A percentile compares a stretch with the other conserved stretches of the same genome.
Evolutionary conservation across 2,329 filamentous ascomycete genomes (phyloP).

Genomic region (Hypoxylon sp.): DNA sequence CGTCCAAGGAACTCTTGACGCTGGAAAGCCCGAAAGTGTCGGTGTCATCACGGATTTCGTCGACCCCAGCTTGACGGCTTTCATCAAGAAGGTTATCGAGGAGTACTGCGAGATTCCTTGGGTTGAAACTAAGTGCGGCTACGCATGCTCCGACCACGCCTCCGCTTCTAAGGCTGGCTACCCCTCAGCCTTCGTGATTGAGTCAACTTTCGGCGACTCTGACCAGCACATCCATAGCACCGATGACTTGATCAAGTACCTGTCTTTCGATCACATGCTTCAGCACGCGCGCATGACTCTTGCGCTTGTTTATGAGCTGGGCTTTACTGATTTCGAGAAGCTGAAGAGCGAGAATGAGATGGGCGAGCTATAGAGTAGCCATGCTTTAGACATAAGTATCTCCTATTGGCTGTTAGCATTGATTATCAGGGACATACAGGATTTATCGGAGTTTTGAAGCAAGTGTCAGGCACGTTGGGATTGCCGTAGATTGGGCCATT

Average conservation of each 20-base stretch:
- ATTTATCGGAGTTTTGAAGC: constrained; percentile 23
- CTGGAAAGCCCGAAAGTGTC: constrained; percentile 85
- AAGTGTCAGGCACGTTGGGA: not conserved
- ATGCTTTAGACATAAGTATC: not conserved
- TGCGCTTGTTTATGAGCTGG: constrained; percentile 86
- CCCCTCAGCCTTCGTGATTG: constrained; percentile 81
- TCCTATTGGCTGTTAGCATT: not conserved
- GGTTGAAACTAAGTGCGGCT: constrained; percentile 88
- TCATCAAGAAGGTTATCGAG: constrained; percentile 90
- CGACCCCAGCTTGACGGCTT: constrained; percentile 82
- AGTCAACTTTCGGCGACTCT: constrained; percentile 75
- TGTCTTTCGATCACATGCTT: constrained; percentile 91
- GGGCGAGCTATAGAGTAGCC: constrained; percentile 54
- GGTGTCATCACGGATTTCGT: constrained; percentile 96
- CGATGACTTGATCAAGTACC: constrained; percentile 77
- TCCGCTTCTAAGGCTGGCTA: constrained; percentile 81
- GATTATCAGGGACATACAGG: constrained; percentile 15
- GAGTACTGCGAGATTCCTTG: constrained; percentile 92
- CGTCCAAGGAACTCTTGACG: constrained; percentile 83
- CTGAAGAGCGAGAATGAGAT: constrained; percentile 52
- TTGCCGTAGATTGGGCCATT: constrained; percentile 17
- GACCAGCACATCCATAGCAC: constrained; percentile 79
- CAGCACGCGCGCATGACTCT: constrained; percentile 89
- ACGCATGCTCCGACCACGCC: constrained; percentile 83
- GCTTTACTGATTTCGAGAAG: constrained; percentile 76